These are phyloP conservation scores for Fistulinella prunicolor DNA, from an alignment of 768 basidiomycete species.

Conservation along the genomic window DNA sequence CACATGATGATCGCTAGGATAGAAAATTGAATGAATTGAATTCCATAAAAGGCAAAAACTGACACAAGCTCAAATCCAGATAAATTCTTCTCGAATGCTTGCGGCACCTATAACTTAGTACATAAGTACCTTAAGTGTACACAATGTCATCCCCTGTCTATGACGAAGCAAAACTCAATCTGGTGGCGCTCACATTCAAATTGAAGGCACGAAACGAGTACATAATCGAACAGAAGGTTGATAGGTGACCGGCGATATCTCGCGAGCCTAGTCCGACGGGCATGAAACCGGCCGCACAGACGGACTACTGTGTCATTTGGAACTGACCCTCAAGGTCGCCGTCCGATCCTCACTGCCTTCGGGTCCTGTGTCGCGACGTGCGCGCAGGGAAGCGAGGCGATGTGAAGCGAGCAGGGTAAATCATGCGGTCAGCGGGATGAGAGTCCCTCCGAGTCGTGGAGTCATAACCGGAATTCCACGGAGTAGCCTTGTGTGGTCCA, in stretches of 20 bases:
- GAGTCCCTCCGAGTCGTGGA: constrained; percentile 6
- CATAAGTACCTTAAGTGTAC: too few relatives aligned
- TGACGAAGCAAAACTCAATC: not conserved
- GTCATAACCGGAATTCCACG: constrained; percentile 26
- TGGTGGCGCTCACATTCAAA: constrained; percentile 1
- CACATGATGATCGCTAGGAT: not conserved
- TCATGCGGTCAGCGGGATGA: constrained; percentile 9
- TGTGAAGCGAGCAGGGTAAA: constrained; percentile 15
- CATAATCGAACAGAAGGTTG: constrained; percentile 12
- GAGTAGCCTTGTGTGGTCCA: constrained; percentile 3
- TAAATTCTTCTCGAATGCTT: too few relatives aligned
- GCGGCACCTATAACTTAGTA: too few relatives aligned
- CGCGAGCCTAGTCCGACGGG: too few relatives aligned
- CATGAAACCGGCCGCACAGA: constrained; percentile 13
- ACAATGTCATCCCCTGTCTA: not conserved
- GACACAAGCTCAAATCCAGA: too few relatives aligned
- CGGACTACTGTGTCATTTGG: not conserved
- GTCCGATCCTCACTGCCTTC: constrained; percentile 20
- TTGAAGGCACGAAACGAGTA: not conserved
- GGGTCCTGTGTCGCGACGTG: constrained; percentile 21
- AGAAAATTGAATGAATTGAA: not conserved
- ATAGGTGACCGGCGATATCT: too few relatives aligned
- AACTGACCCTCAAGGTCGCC: constrained; percentile 4
- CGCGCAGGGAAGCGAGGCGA: constrained; percentile 17
- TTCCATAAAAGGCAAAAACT: not conserved